Conservation (phyloP, 2,329 filamentous ascomycete species). For the Ophiosphaerella narmari region DNA sequence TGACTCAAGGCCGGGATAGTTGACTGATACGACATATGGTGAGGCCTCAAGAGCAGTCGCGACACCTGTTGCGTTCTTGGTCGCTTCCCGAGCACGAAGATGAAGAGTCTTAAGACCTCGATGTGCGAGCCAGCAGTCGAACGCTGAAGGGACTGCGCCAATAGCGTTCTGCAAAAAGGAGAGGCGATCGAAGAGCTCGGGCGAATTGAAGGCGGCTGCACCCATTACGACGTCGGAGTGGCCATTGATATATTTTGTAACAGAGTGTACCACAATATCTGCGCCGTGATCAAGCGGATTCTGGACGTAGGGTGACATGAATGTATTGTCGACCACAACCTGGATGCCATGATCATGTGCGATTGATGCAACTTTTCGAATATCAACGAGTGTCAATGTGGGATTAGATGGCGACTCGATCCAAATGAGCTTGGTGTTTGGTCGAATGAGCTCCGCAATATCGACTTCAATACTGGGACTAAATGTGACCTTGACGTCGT, state of each 20-base stretch:
- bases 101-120: conserved; percentile 96
- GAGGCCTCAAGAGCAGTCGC: conserved; percentile 78
- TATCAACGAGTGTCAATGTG: conserved; percentile 90
- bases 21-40: conserved; percentile 82
- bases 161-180: conserved; percentile 97
- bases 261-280: conserved; percentile 94
- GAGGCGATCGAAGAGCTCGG: conserved; percentile 75
- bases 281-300: conserved; percentile 94
- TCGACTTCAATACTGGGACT: conserved; percentile 90
- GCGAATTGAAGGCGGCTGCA: conserved; percentile 90
- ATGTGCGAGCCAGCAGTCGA: conserved; percentile 98
- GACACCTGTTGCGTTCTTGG: conserved; percentile 77
- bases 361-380: conserved; percentile 78
- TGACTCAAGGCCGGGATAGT: conserved; percentile 89
- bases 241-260: conserved; percentile 99
- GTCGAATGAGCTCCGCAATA: conserved; percentile 80
- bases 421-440: conserved; percentile 93
- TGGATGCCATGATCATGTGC: conserved; percentile 88
- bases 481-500: conserved; percentile 94
- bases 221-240: conserved; percentile 98
- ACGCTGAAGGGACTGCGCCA: conserved; percentile 89
- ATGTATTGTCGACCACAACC: conserved; percentile 99
- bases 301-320: conserved; percentile 94
- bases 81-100: conserved; percentile 84
- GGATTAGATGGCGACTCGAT: conserved; percentile 96